Evolutionary conservation across 1,139 yeast genomes (phyloP), one percentile per base, ranked within the genome.

Genomic region (Meyerozyma smithsonii): DNA sequence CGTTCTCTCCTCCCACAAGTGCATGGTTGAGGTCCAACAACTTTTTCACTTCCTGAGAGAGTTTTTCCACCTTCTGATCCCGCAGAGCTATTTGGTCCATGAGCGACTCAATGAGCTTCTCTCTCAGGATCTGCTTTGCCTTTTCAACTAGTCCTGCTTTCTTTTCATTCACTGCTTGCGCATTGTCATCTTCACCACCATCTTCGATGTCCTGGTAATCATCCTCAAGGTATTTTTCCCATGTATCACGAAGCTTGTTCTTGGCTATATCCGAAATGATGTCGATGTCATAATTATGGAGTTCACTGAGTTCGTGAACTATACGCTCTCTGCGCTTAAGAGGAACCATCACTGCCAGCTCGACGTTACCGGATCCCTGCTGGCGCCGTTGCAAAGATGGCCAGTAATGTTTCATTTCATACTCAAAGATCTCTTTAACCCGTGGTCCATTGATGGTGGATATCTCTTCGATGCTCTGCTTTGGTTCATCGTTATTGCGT

Each of bases 11-110:
- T 25, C 44, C 48, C 17, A 65, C 45, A 36, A 66, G 47, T 21
- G 58, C 59, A 39, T 61, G 69, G 46, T 66, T 66, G 47, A 65
- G 53, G 30, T 64, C 68, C 43, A 65, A 53, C 23, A 66, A 48
- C 36, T 58, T 46, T 43, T 59, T 62, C 44, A 64, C 64, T 42
- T 66, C 71, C 3, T 43, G 46, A 37, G 50, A 49, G 37, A 66
- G 47, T 17, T 49, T 54, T 7, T 60, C 60, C 35, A 64, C 47
- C 35, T 55, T 51, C 32, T 53, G 47, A 36, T 55, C 55, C 44
- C 54, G 58, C 43, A 51, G 56, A 5, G 47, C 45, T 35, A 66
- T 46, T 36, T 62, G 66, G 26, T 51, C 44, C 26, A 62, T 56
- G 36, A 56, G 51, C 4, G 54, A 41, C 28, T 54, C 52, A 14